These are phyloP conservation scores for Suhomyces choctaworum DNA, from an alignment of 1,139 yeast genomes.

Conservation along the genomic window DNA sequence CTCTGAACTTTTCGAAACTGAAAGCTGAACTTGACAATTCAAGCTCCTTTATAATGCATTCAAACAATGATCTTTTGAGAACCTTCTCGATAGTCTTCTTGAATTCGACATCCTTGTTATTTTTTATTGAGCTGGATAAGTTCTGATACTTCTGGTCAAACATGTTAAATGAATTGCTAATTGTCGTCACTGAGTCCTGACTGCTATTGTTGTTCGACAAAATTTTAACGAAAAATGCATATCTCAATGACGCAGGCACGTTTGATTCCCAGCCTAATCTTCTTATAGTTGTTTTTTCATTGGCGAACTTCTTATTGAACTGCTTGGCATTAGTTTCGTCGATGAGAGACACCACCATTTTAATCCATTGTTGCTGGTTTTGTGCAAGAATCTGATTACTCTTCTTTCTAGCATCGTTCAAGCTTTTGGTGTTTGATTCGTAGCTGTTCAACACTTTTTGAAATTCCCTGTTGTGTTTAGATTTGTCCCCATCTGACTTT, in stretches of 20 bases:
- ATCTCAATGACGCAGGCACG: constrained; percentile 30
- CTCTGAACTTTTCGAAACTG: constrained; percentile 22
- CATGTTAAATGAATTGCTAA: constrained; percentile 21
- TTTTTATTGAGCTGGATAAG: constrained; percentile 31
- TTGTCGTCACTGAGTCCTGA: constrained; percentile 19
- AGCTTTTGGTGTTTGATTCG: constrained; percentile 28
- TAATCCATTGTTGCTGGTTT: constrained; percentile 33
- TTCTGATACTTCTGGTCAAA: constrained; percentile 24
- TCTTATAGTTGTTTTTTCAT: constrained; percentile 34
- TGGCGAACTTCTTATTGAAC: constrained; percentile 28
- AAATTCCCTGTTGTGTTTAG: constrained; percentile 43
- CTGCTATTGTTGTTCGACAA: constrained; percentile 21
- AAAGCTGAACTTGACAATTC: constrained; percentile 12
- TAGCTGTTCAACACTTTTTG: constrained; percentile 34
- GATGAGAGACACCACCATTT: constrained; percentile 19
- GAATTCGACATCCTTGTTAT: constrained; percentile 38
- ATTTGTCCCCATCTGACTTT: constrained; percentile 34
- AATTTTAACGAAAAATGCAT: constrained; percentile 30
- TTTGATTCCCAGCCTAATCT: constrained; percentile 44
- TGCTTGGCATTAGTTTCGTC: constrained; percentile 21
- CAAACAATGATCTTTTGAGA: constrained; percentile 34
- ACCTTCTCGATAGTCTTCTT: constrained; percentile 27
- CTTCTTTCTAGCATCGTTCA: constrained; percentile 24
- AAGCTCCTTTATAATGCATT: constrained; percentile 24
- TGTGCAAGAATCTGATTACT: constrained; percentile 20